phyloP scores from a whole-genome alignment of 202 grass and related monocot species.

The Schoenoplectus triqueter region DNA sequence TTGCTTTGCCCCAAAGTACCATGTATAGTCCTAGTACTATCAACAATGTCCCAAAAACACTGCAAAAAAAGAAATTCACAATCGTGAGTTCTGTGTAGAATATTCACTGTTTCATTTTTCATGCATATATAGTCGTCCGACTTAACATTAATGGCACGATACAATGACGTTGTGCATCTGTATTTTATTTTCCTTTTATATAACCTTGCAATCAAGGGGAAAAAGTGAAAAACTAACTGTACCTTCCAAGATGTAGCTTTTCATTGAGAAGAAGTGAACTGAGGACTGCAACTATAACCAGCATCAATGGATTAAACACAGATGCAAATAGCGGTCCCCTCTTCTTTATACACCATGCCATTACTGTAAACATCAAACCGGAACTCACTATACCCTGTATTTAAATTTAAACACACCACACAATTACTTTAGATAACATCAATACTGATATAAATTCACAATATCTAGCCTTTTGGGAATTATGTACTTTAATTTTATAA shows the following conservation, averaged over 20 bases:
- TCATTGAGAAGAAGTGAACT: slow-evolving; percentile 75
- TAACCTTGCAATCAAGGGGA: no score
- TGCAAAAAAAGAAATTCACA: slow-evolving; percentile 12
- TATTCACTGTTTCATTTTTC: not conserved
- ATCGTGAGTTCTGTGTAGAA: not conserved
- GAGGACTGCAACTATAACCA: slow-evolving; percentile 65
- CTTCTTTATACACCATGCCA: slow-evolving; percentile 81
- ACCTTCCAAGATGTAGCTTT: slow-evolving; percentile 69
- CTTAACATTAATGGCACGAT: not conserved
- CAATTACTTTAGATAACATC: not conserved
- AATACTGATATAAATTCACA: not conserved
- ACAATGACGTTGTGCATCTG: not conserved
- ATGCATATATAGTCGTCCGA: not conserved
- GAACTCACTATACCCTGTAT: slow-evolving; percentile 60
- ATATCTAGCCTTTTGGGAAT: not conserved
- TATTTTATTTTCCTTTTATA: no score
- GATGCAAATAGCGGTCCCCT: slow-evolving; percentile 77
- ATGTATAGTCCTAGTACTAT: slow-evolving; percentile 68
- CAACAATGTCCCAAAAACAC: slow-evolving; percentile 57
- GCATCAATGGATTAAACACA: slow-evolving; percentile 82
- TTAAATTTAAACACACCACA: not conserved
- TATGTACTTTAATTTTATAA: not conserved
- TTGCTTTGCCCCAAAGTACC: slow-evolving; percentile 78
- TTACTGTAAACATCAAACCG: slow-evolving; percentile 60
- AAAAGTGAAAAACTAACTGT: not conserved